Evolutionary conservation across 176 grass and related monocot species (phyloP).

Genomic region (Luzula sylvatica): DNA sequence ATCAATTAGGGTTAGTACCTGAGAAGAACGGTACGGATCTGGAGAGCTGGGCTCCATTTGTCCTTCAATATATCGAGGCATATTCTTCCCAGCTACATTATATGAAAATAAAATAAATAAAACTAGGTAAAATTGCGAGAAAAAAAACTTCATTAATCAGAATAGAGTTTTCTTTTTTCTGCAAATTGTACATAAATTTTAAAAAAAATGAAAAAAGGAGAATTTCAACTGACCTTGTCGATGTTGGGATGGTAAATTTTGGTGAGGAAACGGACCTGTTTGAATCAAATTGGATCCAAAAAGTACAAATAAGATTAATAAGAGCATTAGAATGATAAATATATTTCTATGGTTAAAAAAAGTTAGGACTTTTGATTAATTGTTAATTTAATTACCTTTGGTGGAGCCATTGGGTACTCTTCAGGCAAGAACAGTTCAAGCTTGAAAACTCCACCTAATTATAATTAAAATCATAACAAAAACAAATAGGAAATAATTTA

Average conservation of each 20-base stretch:
- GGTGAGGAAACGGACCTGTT: slow-evolving; percentile 93
- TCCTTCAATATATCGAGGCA: slow-evolving; percentile 93
- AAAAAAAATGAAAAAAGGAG: background rate
- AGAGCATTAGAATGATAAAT: background rate
- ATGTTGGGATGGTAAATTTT: slow-evolving; percentile 99
- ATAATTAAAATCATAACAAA: slow-evolving; percentile 5
- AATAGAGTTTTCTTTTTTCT: too few species aligned
- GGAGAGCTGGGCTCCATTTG: slow-evolving; percentile 90
- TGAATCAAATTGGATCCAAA: slow-evolving; percentile 17
- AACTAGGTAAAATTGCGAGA: slow-evolving; percentile 16
- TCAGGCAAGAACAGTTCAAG: slow-evolving; percentile 95
- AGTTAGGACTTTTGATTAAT: background rate
- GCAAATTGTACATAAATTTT: too few species aligned
- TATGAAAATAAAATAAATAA: slow-evolving; percentile 1
- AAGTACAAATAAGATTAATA: background rate
- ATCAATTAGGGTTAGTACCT: slow-evolving; percentile 31
- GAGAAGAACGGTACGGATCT: slow-evolving; percentile 82
- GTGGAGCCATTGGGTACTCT: slow-evolving; percentile 98
- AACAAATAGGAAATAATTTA: slow-evolving; percentile 15
- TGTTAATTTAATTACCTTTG: slow-evolving; percentile 42
- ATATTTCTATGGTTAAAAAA: background rate
- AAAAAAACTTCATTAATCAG: background rate
- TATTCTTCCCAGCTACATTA: slow-evolving; percentile 86
- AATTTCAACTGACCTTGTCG: slow-evolving; percentile 63
- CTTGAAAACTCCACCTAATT: slow-evolving; percentile 74